Percentiles rank a stretch among this genome's conserved stretches.
phyloP scores from a whole-genome alignment of 805 yeast genomes.

The Wickerhamomyces hampshirensis region DNA sequence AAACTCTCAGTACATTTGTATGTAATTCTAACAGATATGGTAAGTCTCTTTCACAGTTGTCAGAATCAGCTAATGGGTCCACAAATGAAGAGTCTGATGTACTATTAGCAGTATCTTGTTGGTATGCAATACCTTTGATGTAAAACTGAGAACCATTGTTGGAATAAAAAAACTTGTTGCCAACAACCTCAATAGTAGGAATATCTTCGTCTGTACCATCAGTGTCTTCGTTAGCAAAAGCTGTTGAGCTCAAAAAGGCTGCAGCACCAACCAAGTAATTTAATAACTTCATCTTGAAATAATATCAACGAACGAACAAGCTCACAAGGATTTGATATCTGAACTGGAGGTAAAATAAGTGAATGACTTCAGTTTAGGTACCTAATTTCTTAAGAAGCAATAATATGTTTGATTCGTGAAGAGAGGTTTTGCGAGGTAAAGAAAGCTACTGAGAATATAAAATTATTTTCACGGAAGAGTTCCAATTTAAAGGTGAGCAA shows the following conservation, averaged over 20 bases:
- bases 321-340: too few relatives aligned
- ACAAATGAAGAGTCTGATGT: slow-evolving; percentile 30
- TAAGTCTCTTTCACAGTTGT: slow-evolving; percentile 65
- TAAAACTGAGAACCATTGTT: slow-evolving; percentile 72
- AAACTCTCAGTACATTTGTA: slow-evolving; percentile 71
- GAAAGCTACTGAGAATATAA: too few relatives aligned
- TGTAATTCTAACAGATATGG: slow-evolving; percentile 56
- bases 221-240: slow-evolving; percentile 19
- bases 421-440: too few relatives aligned
- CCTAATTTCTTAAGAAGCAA: too few relatives aligned
- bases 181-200: slow-evolving; percentile 53
- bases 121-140: slow-evolving; percentile 74
- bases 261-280: slow-evolving; percentile 2
- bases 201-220: slow-evolving; percentile 27
- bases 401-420: too few relatives aligned
- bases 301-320: not conserved
- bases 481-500: too few relatives aligned
- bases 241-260: slow-evolving; percentile 2
- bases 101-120: slow-evolving; percentile 50
- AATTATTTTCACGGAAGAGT: too few relatives aligned
- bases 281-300: slow-evolving; percentile 4
- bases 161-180: slow-evolving; percentile 66
- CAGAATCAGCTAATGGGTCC: slow-evolving; percentile 67
- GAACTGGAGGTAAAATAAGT: too few relatives aligned
- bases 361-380: too few relatives aligned